Base-by-base conservation (phyloP, 345 rosid genomes). In the Brassica incana region DNA sequence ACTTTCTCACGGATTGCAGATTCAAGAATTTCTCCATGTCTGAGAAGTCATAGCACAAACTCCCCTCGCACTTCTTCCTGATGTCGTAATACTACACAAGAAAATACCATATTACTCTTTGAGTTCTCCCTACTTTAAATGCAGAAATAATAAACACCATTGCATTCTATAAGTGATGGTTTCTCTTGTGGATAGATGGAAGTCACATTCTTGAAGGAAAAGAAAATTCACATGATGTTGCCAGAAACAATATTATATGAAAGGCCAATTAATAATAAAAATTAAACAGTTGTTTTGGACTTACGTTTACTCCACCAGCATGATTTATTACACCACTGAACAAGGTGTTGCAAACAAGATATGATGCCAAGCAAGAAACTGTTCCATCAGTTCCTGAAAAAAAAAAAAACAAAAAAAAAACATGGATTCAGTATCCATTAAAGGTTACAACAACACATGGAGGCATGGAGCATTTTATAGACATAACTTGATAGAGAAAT, bases 1-100 rank as follows among this genome's bases (percentile, higher is more conserved):
- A 84, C 54, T 86, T 95, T 79, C 88, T 88, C 65, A 93, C 95
- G 5, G 94, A 74, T 72, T 90, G 80, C 82, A 86, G 85, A 83
- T 84, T 89, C 82, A 96, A 80, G 82, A 88, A 93, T 73, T 88
- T 88, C 89, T 92, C 99, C 99, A 93, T 85, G 88, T 92, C 87
- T n/a, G 98, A 96, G 92, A 96, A 93, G 84, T 96, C 99, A 61
- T 96, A 96, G 88, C 99, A 96, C 65, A 93, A 85, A 82, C 87
- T 89, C 56, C 97, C 98, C 77, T 63, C 89, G 5, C 99, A 96
- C 83, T 91, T 87, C 91, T 90, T 96, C 80, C 99, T 85, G 72
- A 93, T 83, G 76, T 96, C 99, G 72, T 96, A 96, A 83, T 92
- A 89, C 99, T 96, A 87, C 88, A 90, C 50, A 52, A 62, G 65